Base-by-base conservation (phyloP, 306 rosid genomes). In the Echinosophora koreensis region DNA sequence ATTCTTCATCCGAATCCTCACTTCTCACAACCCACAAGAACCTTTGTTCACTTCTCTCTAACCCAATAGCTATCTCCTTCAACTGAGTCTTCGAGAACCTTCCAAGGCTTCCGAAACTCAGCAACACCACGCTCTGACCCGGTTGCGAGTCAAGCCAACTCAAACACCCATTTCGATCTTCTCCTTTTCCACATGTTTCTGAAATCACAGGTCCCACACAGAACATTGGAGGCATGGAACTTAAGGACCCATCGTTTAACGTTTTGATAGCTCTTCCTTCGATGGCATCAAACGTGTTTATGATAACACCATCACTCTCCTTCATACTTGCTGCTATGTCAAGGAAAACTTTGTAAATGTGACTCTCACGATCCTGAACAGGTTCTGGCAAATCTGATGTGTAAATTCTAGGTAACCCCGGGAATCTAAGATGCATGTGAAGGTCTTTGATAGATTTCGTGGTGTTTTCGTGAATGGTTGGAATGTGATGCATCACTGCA, bases 21-120 rank as follows among this genome's bases (percentile, higher is more conserved):
- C 74, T 73, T 8, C 85, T 67, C 13, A 87, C 72, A 22, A 82
- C 85, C 90, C 90, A 81, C 44, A 87, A 30, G 71, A 84, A 87
- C 41, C 82, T 65, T 22, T 57, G 79, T 4, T 64, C 78, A 3
- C 83, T 87, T 8, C 28, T 74, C 77, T 87, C 90, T 41, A 87
- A 66, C 13, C 86, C 90, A 15, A 54, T 1, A 0, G 90, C 86
- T 5, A 78, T 81, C 11, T 87, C 88, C 49, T 16, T 46, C 57
- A 87, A 10, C 27, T 84, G 88, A 9, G 65, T 77, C 5, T 6
- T 42, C 0, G 85, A 56, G 16, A 87, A 81, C 51, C 38, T 6
- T 4, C 90, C 88, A 51, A 81, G 38, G 75, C 90, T 87, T 10
- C 90, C 90, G 12, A 87, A 83, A 38, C 86, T 84, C 17, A 87